These are phyloP conservation scores for Pleurotus tuber-regium DNA, from an alignment of 768 basidiomycete genomes.

Conservation along the genomic window DNA sequence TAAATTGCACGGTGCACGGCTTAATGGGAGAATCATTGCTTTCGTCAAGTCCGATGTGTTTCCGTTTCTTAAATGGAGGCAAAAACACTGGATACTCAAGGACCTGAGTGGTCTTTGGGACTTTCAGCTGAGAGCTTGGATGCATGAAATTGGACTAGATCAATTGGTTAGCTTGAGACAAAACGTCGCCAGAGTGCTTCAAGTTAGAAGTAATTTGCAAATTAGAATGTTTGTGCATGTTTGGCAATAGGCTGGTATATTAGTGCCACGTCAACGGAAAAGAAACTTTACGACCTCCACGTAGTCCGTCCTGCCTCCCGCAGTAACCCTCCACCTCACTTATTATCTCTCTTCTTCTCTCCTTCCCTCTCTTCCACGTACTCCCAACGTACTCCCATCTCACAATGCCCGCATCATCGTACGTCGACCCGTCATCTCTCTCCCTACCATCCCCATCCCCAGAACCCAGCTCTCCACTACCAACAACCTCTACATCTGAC, in stretches of 20 bases:
- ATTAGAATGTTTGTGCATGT: slow-evolving; percentile 6
- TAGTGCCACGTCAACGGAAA: slow-evolving; percentile 17
- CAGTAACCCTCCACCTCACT: slow-evolving; percentile 24
- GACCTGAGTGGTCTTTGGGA: too few species aligned
- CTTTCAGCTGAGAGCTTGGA: too few species aligned
- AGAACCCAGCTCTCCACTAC: slow-evolving; percentile 14
- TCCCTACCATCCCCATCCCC: slow-evolving; percentile 26
- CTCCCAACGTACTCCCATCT: slow-evolving; percentile 10
- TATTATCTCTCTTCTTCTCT: slow-evolving; percentile 12
- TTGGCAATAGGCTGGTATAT: not conserved
- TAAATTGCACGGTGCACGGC: not conserved
- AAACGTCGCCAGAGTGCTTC: not conserved
- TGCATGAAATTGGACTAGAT: not conserved
- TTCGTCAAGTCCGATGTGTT: too few species aligned
- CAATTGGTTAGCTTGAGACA: not conserved
- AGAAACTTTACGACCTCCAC: slow-evolving; percentile 29
- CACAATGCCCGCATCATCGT: slow-evolving; percentile 15
- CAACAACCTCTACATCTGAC: slow-evolving; percentile 15
- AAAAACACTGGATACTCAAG: too few species aligned
- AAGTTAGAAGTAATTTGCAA: slow-evolving; percentile 4
- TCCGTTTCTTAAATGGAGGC: too few species aligned
- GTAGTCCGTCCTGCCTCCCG: slow-evolving; percentile 35
- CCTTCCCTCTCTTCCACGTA: slow-evolving; percentile 11
- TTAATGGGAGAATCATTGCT: too few species aligned
- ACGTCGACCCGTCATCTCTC: slow-evolving; percentile 31